Evolutionary conservation across 352 stramenopile genomes (phyloP), one percentile per base, ranked within the genome.

Genomic region (Globisporangium orthogonon): DNA sequence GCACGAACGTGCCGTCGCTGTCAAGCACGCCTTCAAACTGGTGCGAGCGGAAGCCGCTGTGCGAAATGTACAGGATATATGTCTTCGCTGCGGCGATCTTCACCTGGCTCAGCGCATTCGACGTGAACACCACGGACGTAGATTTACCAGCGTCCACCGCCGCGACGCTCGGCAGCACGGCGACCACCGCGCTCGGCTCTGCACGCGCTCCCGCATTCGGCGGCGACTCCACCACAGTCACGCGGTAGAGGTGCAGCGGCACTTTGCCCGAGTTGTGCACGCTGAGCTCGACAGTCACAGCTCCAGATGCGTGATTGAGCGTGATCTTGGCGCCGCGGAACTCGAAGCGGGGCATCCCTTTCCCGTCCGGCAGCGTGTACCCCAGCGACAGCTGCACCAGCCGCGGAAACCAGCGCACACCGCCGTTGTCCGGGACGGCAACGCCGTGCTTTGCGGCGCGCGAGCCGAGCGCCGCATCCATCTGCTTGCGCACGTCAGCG

Each of bases 21-120:
- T 75, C 48, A 11, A 89, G 54, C 49, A 61, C 52, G 0, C 73
- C 79, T 54, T 82, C 68, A 54, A 86, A 74, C 13, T 74, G 30
- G 50, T 89, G 79, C 6, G 71, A 70, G 18, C 73, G 69, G 35
- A 78, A 73, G 9, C 74, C 75, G n/a, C 65, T 83, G 56, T 89
- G 79, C 3, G 73, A 83, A 54, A 89, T 76, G 57, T 87, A 89
- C 41, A 89, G 39, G 6, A 52, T 46, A 48, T 82, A 87, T 6
- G 43, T 68, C 49, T 69, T 67, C 3, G 60, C 60, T 6, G 55
- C 54, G n/a, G 57, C 58, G 41, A 76, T 65, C 43, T 31, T 62
- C 49, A 39, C 29, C 7, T 13, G 61, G 30, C 56, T 64, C 14
- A 43, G 56, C 18, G 23, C 67, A 47, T 70, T 74, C 3, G 70